Evolutionary conservation across 2,329 filamentous ascomycete genomes (phyloP).

Genomic region (Diaporthe sp.): DNA sequence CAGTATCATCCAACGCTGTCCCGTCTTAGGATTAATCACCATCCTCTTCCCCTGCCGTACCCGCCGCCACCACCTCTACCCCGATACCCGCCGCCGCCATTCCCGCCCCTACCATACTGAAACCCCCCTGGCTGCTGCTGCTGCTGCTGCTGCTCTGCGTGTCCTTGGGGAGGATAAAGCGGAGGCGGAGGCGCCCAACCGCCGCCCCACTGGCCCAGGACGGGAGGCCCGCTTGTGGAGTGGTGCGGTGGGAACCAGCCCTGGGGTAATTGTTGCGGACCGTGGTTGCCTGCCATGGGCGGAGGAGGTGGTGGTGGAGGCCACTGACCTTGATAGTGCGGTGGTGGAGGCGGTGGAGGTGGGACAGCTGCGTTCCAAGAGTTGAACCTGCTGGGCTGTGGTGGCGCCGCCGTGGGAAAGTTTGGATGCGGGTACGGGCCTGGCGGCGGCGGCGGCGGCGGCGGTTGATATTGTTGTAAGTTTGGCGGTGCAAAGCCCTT

Average conservation of each 20-base stretch:
- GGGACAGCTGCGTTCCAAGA: constrained; percentile 34
- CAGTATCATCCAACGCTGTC: not conserved
- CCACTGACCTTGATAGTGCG: constrained; percentile 54
- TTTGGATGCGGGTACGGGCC: constrained; percentile 40
- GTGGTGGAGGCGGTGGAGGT: constrained; percentile 48
- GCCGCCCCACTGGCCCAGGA: constrained; percentile 34
- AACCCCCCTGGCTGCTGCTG: constrained; percentile 37
- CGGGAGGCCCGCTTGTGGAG: not conserved
- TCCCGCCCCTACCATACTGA: constrained; percentile 44
- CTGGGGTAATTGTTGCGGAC: constrained; percentile 34
- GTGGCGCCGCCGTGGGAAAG: constrained; percentile 36
- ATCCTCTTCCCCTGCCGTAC: constrained; percentile 38
- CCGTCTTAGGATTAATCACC: constrained; percentile 2
- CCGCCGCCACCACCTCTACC: constrained; percentile 39
- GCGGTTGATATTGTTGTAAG: constrained; percentile 36
- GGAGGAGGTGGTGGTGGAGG: constrained; percentile 51
- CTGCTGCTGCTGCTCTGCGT: constrained; percentile 30
- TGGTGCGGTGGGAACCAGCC: constrained; percentile 40
- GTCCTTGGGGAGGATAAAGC: constrained; percentile 31
- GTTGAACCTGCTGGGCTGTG: constrained; percentile 37
- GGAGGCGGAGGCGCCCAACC: constrained; percentile 37
- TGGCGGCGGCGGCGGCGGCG: constrained; percentile 36
- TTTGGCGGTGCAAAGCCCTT: constrained; percentile 33
- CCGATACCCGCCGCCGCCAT: constrained; percentile 43
- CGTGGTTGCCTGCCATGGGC: constrained; percentile 25